Conservation (phyloP, 2,329 filamentous ascomycete genomes). For the Monosporascus sp. region DNA sequence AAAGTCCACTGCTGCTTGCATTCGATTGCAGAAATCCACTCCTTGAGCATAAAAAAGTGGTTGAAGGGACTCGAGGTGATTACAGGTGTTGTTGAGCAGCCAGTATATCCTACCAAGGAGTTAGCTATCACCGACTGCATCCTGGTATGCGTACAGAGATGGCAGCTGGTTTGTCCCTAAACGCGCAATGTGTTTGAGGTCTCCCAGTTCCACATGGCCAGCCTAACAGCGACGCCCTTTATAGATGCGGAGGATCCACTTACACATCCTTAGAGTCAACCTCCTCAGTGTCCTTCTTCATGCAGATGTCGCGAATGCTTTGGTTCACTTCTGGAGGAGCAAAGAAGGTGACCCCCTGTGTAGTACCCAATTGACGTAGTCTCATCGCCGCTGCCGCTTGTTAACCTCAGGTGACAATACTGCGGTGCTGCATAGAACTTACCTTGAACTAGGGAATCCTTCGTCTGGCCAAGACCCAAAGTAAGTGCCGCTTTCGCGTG, state of each 20-base stretch:
- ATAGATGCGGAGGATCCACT: background rate
- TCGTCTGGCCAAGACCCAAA: conserved; percentile 50
- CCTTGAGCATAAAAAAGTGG: conserved; percentile 56
- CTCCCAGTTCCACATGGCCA: too few relatives aligned
- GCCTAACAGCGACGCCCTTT: too few relatives aligned
- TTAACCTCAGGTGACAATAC: conserved; percentile 2
- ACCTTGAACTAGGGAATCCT: conserved; percentile 59
- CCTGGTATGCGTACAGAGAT: background rate
- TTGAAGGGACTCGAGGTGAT: conserved; percentile 53
- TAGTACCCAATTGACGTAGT: conserved; percentile 50
- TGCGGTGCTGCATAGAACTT: conserved; percentile 5
- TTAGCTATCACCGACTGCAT: background rate
- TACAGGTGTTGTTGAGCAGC: conserved; percentile 60
- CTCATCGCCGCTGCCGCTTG: conserved; percentile 56
- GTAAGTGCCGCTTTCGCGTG: conserved; percentile 48
- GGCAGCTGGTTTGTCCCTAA: background rate
- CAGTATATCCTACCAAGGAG: conserved; percentile 39
- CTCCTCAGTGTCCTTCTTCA: conserved; percentile 17
- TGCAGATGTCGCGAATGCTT: conserved; percentile 47
- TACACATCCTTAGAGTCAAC: conserved; percentile 44
- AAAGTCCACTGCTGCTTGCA: conserved; percentile 41
- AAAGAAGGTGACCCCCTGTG: conserved; percentile 49
- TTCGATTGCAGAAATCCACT: conserved; percentile 51
- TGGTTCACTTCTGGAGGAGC: conserved; percentile 52
- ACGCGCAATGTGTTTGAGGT: too few relatives aligned